These are phyloP conservation scores for Taiwanofungus camphoratus DNA, from an alignment of 1,284 basidiomycete species.

Conservation along the genomic window DNA sequence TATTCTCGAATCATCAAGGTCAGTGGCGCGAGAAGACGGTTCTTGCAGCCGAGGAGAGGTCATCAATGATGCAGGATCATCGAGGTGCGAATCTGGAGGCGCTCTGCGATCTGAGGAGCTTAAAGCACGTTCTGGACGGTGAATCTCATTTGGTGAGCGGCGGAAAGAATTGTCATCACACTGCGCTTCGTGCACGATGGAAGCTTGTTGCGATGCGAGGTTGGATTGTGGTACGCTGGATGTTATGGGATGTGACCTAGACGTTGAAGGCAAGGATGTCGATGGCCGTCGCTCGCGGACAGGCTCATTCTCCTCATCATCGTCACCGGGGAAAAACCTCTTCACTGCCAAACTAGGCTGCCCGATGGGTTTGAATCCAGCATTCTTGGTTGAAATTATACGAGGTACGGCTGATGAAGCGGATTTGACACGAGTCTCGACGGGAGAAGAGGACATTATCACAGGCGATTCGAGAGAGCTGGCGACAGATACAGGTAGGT, in stretches of 20 bases:
- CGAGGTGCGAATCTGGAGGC: not conserved
- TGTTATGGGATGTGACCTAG: not conserved
- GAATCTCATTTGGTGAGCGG: not conserved
- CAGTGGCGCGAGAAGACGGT: not conserved
- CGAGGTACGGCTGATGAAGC: not conserved
- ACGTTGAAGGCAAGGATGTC: slow-evolving; percentile 3
- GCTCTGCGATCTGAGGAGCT: not conserved
- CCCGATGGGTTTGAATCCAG: slow-evolving; percentile 62
- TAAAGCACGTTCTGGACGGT: not conserved
- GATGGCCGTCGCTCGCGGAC: slow-evolving; percentile 4
- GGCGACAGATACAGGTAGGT: slow-evolving; percentile 8
- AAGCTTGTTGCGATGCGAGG: not conserved
- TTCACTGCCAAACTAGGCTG: slow-evolving; percentile 53
- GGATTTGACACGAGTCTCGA: not conserved
- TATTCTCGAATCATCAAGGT: no score
- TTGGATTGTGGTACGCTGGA: not conserved
- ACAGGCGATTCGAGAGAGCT: slow-evolving; percentile 1
- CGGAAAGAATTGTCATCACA: not conserved
- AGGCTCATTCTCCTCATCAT: slow-evolving; percentile 43
- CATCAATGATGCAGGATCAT: no score
- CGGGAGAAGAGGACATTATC: not conserved
- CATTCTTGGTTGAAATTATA: slow-evolving; percentile 28
- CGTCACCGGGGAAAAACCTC: slow-evolving; percentile 68
- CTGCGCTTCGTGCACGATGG: not conserved
- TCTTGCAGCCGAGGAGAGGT: not conserved